Percentiles rank a stretch among this genome's conserved stretches.
Evolutionary conservation across 352 stramenopile species (phyloP).

Genomic region (Blastocystis sp.): DNA sequence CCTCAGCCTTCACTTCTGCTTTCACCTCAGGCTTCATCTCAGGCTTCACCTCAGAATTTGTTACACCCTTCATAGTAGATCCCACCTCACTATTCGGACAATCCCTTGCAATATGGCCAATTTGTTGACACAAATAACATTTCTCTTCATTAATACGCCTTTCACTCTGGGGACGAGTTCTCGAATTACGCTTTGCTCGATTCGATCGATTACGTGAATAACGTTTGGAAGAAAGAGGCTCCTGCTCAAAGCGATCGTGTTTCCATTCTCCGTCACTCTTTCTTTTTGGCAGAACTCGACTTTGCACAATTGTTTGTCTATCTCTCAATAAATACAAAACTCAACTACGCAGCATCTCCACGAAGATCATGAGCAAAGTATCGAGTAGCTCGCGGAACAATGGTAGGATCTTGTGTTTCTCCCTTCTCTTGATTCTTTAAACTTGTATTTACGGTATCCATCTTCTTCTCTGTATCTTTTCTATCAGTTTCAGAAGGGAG

Average conservation of each 20-base stretch:
- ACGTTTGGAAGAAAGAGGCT: background rate
- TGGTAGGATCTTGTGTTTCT: background rate
- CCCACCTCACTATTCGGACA: background rate
- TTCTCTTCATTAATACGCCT: background rate
- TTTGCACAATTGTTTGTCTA: background rate
- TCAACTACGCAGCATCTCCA: background rate
- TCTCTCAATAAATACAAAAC: background rate
- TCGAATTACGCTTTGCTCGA: background rate
- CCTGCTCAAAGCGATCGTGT: background rate
- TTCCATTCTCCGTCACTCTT: slow-evolving; percentile 1
- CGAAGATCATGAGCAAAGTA: slow-evolving; percentile 5
- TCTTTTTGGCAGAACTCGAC: background rate
- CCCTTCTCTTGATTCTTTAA: background rate
- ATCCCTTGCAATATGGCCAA: background rate
- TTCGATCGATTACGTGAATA: background rate
- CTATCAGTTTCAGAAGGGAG: background rate
- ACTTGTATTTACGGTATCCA: background rate
- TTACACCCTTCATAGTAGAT: no score
- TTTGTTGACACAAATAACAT: background rate
- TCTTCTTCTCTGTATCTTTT: background rate
- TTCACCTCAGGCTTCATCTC: background rate
- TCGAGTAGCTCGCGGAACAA: background rate
- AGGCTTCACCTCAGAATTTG: no score
- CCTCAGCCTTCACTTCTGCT: background rate
- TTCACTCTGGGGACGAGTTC: background rate